Evolutionary conservation across 345 rosid genomes (phyloP), one percentile per base, ranked within the genome.

Genomic region (Eucalyptus pumila): DNA sequence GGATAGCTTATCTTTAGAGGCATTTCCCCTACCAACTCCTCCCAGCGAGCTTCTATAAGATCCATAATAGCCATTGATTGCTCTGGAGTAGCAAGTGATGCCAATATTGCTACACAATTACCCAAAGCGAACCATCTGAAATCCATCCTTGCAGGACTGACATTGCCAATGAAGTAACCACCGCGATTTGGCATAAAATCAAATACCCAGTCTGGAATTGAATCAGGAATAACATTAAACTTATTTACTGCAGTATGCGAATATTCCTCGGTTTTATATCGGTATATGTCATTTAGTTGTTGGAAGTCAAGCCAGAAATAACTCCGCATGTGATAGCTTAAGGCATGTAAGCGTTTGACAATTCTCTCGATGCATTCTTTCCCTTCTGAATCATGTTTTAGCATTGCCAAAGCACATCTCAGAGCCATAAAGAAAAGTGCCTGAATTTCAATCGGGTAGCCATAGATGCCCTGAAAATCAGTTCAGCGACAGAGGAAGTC

Each of bases 391-490:
- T 95, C 98, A 32, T 95, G 96, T 89, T 95, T 95, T 62, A 95
- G 93, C 95, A 96, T 91, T 24, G 95, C 89, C 87, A 90, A 91
- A 81, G 98, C 96, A 72, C 90, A 90, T 87, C 96, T 90, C 89
- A 96, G 92, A 34, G 98, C 96, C 98, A 96, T 95, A 89, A 94
- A 95, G 89, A 96, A 96, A 40, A 96, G 97, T 48, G 98, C 96
- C 93, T 96, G 98, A 80, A 95, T 96, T 90, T 96, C 98, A 5
- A 96, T 95, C 32, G 97, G 98, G 90, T 95, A 95, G 86, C 97
- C 97, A 88, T 96, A 95, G 87, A 96, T 88, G 47, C 97, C 97
- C 98, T 96, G 94, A 51, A 91, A 91, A 80, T 91, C 47, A 90
- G 87, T 48, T 83, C 87, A 56, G 8, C 9, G 5, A 37, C 7